Evolutionary conservation across 2,329 filamentous ascomycete genomes (phyloP).

Genomic region (Microdochium bolleyi): DNA sequence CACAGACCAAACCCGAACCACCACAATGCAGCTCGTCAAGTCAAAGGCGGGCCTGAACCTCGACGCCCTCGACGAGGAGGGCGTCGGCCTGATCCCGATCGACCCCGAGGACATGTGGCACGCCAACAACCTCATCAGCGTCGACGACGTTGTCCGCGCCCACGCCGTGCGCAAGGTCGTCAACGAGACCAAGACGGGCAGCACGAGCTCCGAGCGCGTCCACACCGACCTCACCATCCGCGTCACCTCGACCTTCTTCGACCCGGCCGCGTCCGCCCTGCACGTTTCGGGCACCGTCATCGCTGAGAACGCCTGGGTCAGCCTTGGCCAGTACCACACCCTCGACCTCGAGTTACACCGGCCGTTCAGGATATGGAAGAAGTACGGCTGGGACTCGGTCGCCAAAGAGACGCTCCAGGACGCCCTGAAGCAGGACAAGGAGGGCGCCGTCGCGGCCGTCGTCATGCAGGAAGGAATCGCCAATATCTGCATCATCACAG

Average conservation of each 20-base stretch:
- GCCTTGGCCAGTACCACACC: slow-evolving; percentile 49
- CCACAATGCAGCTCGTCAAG: slow-evolving; percentile 27
- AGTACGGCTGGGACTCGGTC: slow-evolving; percentile 82
- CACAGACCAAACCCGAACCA: neutral
- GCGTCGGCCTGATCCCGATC: slow-evolving; percentile 28
- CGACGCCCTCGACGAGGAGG: slow-evolving; percentile 27
- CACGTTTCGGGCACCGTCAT: slow-evolving; percentile 48
- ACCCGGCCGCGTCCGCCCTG: slow-evolving; percentile 44
- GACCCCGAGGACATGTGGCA: slow-evolving; percentile 47
- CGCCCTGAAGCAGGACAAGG: slow-evolving; percentile 68
- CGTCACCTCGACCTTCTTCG: slow-evolving; percentile 51
- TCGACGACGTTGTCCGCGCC: slow-evolving; percentile 44
- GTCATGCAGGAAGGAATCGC: slow-evolving; percentile 88
- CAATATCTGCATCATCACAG: slow-evolving; percentile 76
- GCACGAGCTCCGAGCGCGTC: slow-evolving; percentile 40
- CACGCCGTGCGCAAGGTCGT: slow-evolving; percentile 49
- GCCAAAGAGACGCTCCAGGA: slow-evolving; percentile 71
- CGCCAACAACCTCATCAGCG: slow-evolving; percentile 51
- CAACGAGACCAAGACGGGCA: slow-evolving; percentile 35
- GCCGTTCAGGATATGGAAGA: slow-evolving; percentile 83
- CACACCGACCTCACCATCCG: slow-evolving; percentile 49
- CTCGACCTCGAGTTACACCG: slow-evolving; percentile 80
- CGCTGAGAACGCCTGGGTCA: slow-evolving; percentile 43
- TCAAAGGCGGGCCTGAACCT: slow-evolving; percentile 27
- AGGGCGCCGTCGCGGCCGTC: slow-evolving; percentile 79